Conservation (phyloP, 2,329 filamentous ascomycete genomes). For the Exserohilum rostratum region DNA sequence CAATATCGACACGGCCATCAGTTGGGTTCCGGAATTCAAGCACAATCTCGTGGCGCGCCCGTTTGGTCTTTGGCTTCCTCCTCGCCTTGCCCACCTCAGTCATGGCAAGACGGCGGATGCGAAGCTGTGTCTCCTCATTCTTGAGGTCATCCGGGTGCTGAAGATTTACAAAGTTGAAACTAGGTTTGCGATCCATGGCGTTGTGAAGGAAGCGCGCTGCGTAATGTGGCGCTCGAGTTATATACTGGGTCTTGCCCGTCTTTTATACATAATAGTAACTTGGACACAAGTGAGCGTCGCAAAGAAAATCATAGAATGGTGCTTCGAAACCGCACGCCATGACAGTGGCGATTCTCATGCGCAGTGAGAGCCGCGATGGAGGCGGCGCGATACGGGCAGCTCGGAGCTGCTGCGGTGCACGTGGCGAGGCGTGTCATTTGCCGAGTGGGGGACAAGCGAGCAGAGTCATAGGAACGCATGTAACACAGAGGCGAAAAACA, state of each 20-base stretch:
- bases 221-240: neutral
- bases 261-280: conserved; percentile 2
- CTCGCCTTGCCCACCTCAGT: conserved; percentile 38
- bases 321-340: conserved; percentile 2
- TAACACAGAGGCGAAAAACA: conserved; percentile 10
- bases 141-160: conserved; percentile 42
- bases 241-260: neutral
- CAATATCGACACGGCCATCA: conserved; percentile 16
- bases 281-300: neutral
- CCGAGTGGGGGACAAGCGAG: conserved; percentile 12
- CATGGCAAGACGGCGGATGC: conserved; percentile 44
- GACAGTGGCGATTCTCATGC: conserved; percentile 2
- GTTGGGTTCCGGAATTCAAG: conserved; percentile 29
- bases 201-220: neutral
- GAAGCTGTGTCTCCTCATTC: conserved; percentile 37
- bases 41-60: conserved; percentile 34
- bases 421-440: conserved; percentile 2
- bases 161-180: conserved; percentile 42
- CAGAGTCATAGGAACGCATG: neutral
- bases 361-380: conserved; percentile 10
- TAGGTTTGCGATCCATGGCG: conserved; percentile 32
- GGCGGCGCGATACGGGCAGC: conserved; percentile 4
- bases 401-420: conserved; percentile 8
- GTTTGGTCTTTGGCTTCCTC: conserved; percentile 36
- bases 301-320: conserved; percentile 12